Base-by-base conservation (phyloP, 441 rosid genomes). In the Sinapis alba region DNA sequence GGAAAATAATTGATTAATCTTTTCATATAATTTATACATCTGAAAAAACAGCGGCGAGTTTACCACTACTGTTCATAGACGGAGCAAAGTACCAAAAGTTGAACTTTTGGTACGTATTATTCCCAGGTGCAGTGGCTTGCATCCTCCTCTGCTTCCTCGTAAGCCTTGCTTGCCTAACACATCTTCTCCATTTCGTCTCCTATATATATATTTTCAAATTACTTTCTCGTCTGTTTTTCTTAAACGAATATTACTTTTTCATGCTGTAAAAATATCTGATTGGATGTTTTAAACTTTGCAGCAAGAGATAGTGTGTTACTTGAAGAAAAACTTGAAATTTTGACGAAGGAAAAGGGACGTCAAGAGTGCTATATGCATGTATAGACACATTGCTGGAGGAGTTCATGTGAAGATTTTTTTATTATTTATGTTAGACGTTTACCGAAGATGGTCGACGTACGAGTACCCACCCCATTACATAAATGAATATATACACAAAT, bases 11-110 rank as follows among this genome's bases (percentile, higher is more conserved):
- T 1, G 19, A 50, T 2, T 73, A 2, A 38, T 28, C n/a, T n/a
- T 59, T 7, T 18, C 21, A 28, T 30, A 59, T 58, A 7, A 6
- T 20, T 1, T 28, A 58, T 20, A 8, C 4, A 24, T 51, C 6
- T 51, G 4, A 21, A n/a, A 56, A 80, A 51, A 72, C 83, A 91
- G 97, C 98, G 75, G 98, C 98, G n/a, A 90, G 98, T 78, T 80
- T 90, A 87, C 98, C 98, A 1, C 75, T 94, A 68, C 41, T 94
- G 66, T 94, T 93, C 87, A 87, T 91, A n/a, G 97, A 93, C 74
- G 91, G 91, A 75, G 89, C 83, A 38, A 89, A 88, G 88, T 65
- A 89, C 34, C 96, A 91, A 41, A 79, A 65, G 38, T 82, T 93
- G 74, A 89, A 84, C 68, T 78, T 78, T 23, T 88, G 96, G 96